Evolutionary conservation across 2,329 filamentous ascomycete genomes (phyloP).

Genomic region (Verticillium isaacii): DNA sequence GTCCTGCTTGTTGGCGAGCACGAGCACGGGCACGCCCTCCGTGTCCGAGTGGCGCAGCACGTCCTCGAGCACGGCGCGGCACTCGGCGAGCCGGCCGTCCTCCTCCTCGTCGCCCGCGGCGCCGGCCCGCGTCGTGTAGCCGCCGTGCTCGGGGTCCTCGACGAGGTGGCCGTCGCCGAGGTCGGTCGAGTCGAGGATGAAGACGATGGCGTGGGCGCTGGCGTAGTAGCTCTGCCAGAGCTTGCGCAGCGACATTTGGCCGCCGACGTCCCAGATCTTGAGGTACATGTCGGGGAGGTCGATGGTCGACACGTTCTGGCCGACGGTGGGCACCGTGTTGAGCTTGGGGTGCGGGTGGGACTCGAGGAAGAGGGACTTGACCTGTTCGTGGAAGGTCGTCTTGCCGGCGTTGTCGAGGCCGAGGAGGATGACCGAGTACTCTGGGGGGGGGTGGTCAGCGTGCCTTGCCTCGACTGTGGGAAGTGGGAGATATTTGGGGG

Average conservation of each 20-base stretch:
- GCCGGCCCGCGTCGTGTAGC: not conserved
- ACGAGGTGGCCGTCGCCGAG: slow-evolving; percentile 76
- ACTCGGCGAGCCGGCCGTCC: slow-evolving; percentile 73
- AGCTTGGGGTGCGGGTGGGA: slow-evolving; percentile 58
- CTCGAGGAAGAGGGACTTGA: slow-evolving; percentile 79
- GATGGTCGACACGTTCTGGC: slow-evolving; percentile 93
- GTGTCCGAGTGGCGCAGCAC: slow-evolving; percentile 84
- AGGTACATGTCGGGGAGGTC: slow-evolving; percentile 91
- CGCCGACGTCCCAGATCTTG: slow-evolving; percentile 97
- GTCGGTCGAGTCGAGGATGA: slow-evolving; percentile 94
- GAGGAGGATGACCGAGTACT: slow-evolving; percentile 95
- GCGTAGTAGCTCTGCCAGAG: slow-evolving; percentile 97
- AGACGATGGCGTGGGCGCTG: slow-evolving; percentile 93
- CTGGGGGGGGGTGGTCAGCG: slow-evolving; percentile 36
- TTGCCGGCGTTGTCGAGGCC: slow-evolving; percentile 98
- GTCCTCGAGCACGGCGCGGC: slow-evolving; percentile 81
- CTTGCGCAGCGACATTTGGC: slow-evolving; percentile 80
- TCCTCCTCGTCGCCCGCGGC: slow-evolving; percentile 30
- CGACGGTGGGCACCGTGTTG: slow-evolving; percentile 93
- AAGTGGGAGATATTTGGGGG: not conserved
- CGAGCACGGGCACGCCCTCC: slow-evolving; percentile 84
- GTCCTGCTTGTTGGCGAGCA: slow-evolving; percentile 97
- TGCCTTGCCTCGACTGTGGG: not conserved
- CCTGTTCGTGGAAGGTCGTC: slow-evolving; percentile 94
- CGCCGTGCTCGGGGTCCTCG: not conserved